Percentiles rank a stretch among this genome's conserved stretches.
Conservation (phyloP, 345 rosid genomes). For the Aquilaria malaccensis region DNA sequence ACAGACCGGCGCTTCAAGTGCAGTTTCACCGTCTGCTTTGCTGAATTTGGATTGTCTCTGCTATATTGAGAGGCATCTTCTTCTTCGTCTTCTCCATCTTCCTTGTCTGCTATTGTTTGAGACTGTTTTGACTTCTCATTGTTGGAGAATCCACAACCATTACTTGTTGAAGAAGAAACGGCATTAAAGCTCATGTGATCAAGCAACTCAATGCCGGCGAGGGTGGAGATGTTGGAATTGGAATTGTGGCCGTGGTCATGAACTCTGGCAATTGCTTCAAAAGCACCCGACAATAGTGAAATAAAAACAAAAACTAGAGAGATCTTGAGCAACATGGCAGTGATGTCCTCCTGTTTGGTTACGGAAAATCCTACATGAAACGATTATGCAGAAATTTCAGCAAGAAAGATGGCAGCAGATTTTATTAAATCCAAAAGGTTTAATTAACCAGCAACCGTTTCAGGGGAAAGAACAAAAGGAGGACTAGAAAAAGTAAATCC, state of each 20-base stretch:
- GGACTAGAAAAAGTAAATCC: too few species aligned
- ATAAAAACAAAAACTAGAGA: slow-evolving; percentile 27
- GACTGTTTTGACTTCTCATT: slow-evolving; percentile 23
- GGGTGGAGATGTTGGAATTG: slow-evolving; percentile 35
- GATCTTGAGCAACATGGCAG: slow-evolving; percentile 45
- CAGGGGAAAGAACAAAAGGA: too few species aligned
- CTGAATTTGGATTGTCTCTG: background rate
- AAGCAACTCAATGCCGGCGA: slow-evolving; percentile 59
- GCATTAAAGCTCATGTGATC: slow-evolving; percentile 64
- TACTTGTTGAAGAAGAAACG: slow-evolving; percentile 50
- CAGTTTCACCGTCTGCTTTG: slow-evolving; percentile 46
- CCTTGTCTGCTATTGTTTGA: slow-evolving; percentile 10
- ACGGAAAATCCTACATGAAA: slow-evolving; percentile 16
- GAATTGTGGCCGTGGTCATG: slow-evolving; percentile 21
- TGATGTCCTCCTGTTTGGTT: slow-evolving; percentile 13
- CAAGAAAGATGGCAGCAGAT: background rate
- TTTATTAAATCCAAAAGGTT: too few species aligned
- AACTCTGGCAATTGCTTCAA: slow-evolving; percentile 24
- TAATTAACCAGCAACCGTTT: too few species aligned
- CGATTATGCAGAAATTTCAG: background rate
- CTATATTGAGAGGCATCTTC: too few species aligned
- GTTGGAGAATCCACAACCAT: slow-evolving; percentile 50
- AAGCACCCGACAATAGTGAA: slow-evolving; percentile 27
- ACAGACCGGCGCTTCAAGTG: slow-evolving; percentile 49
- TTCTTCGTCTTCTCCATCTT: slow-evolving; percentile 7